Conservation (phyloP, 2,329 filamentous ascomycete species). For the Rhynchosporium agropyri region DNA sequence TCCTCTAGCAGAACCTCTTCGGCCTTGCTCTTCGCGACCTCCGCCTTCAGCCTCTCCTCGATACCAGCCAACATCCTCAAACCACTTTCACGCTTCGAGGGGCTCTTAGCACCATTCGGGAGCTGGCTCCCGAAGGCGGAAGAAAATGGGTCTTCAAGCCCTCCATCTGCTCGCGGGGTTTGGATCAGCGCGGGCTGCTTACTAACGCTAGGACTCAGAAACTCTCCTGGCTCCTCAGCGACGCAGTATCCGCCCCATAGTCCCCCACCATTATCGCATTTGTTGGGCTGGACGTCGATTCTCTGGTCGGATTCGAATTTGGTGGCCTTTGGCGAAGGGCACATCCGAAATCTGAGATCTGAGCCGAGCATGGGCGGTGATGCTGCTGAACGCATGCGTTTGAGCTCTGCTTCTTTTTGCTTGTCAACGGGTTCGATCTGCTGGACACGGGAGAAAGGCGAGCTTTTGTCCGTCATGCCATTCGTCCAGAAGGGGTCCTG, state of each 20-base stretch:
- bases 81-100: slow-evolving; percentile 28
- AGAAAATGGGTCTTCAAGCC: slow-evolving; percentile 42
- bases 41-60: slow-evolving; percentile 38
- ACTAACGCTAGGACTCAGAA: slow-evolving; percentile 42
- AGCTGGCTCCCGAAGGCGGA: slow-evolving; percentile 34
- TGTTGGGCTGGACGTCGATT: slow-evolving; percentile 54
- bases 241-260: slow-evolving; percentile 78
- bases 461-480: slow-evolving; percentile 39
- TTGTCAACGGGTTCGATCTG: slow-evolving; percentile 29
- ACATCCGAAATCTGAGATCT: slow-evolving; percentile 79
- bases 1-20: slow-evolving; percentile 56
- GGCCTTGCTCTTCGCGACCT: slow-evolving; percentile 34
- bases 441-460: slow-evolving; percentile 24
- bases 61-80: slow-evolving; percentile 41
- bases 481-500: slow-evolving; percentile 43
- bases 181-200: slow-evolving; percentile 42
- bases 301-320: slow-evolving; percentile 79
- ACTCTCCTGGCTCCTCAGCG: slow-evolving; percentile 43
- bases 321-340: slow-evolving; percentile 80
- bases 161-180: slow-evolving; percentile 43
- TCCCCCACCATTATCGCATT: slow-evolving; percentile 62
- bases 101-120: slow-evolving; percentile 24
- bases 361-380: slow-evolving; percentile 85
- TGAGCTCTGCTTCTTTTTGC: slow-evolving; percentile 44
- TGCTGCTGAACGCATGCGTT: slow-evolving; percentile 59